A percentile compares a stretch with the other conserved stretches of the same genome.
Conservation (phyloP, 129 eudicot genomes). For the Solidago caesia region DNA sequence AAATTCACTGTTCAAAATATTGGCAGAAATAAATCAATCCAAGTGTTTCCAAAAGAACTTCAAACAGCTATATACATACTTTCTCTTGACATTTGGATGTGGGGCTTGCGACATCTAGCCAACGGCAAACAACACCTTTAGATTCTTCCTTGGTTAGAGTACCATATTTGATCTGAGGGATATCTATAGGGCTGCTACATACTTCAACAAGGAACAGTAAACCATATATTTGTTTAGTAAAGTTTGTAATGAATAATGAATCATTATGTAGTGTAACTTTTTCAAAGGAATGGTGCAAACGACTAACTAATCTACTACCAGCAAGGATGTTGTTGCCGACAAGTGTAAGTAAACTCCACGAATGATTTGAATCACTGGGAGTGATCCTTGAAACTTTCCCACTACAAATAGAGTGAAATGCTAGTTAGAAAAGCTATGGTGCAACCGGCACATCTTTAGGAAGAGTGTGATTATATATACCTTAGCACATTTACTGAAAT, state of each 20-base stretch:
- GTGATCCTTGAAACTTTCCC: slow-evolving; percentile 75
- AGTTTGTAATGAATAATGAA: neutral
- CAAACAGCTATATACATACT: slow-evolving; percentile 33
- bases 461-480: slow-evolving; percentile 35
- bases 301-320: slow-evolving; percentile 44
- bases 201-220: slow-evolving; percentile 41
- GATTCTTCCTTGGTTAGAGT: slow-evolving; percentile 40
- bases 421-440: slow-evolving; percentile 12
- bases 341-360: slow-evolving; percentile 79
- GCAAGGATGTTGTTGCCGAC: slow-evolving; percentile 76
- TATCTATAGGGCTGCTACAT: slow-evolving; percentile 72
- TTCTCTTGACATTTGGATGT: slow-evolving; percentile 56
- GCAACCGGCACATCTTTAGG: neutral
- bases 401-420: slow-evolving; percentile 42
- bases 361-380: slow-evolving; percentile 58
- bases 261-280: neutral
- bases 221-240: neutral
- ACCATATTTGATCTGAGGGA: slow-evolving; percentile 84
- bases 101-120: slow-evolving; percentile 76
- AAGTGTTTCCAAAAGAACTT: neutral
- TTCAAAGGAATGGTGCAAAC: slow-evolving; percentile 1
- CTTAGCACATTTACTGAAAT: slow-evolving; percentile 69
- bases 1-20: neutral
- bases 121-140: slow-evolving; percentile 51
- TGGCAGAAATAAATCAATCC: neutral